phyloP scores from a whole-genome alignment of 2,329 filamentous ascomycete genomes.

The Xylariaceae sp. region DNA sequence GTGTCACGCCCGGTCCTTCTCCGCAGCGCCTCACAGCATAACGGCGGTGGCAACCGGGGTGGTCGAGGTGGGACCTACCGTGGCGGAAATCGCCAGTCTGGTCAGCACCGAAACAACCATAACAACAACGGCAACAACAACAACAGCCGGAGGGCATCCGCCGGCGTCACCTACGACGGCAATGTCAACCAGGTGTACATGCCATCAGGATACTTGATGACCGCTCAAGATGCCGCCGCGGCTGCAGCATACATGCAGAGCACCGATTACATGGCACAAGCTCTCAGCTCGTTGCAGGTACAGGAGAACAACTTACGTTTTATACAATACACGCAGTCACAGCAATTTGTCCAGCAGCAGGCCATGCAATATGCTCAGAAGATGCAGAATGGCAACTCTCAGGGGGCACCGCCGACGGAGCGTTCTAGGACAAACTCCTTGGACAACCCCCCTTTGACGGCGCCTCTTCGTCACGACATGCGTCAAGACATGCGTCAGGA shows the following conservation, averaged over 20 bases:
- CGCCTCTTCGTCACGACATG: constrained; percentile 45
- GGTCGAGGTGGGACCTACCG: constrained; percentile 36
- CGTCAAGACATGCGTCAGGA: too few relatives aligned
- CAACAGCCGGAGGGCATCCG: constrained; percentile 41
- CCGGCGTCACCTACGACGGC: constrained; percentile 45
- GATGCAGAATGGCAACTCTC: constrained; percentile 28
- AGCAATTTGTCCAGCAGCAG: constrained; percentile 36
- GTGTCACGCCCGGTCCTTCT: constrained; percentile 49
- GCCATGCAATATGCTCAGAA: constrained; percentile 35
- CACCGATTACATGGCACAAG: constrained; percentile 32
- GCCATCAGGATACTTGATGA: constrained; percentile 30
- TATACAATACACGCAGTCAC: constrained; percentile 39
- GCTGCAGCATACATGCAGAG: constrained; percentile 43
- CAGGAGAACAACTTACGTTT: constrained; percentile 38
- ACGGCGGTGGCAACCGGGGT: constrained; percentile 39
- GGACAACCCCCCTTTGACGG: constrained; percentile 53
- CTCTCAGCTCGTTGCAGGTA: constrained; percentile 37
- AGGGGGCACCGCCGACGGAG: constrained; percentile 33
- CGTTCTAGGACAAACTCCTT: constrained; percentile 56
- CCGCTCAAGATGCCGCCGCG: constrained; percentile 35
- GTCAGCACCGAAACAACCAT: constrained; percentile 22
- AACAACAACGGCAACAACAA: constrained; percentile 30
- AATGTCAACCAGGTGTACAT: constrained; percentile 32
- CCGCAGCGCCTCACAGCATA: constrained; percentile 54
- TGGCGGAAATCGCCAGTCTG: constrained; percentile 38